Percentiles rank a stretch among this genome's conserved stretches.
These are phyloP conservation scores for Didymella segeticola DNA, from an alignment of 2,329 filamentous ascomycete species.

Conservation along the genomic window DNA sequence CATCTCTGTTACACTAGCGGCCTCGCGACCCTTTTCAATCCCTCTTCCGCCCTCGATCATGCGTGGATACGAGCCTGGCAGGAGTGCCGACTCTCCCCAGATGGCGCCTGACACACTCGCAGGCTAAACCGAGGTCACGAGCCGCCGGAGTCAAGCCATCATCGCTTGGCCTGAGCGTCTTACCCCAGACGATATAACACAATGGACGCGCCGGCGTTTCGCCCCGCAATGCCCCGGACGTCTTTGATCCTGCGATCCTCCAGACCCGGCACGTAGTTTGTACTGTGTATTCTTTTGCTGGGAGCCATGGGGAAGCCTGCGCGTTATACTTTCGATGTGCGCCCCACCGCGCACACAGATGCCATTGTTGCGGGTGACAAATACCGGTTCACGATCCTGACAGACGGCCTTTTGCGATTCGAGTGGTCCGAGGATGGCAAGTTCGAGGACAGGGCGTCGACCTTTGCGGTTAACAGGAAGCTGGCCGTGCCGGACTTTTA, in stretches of 20 bases:
- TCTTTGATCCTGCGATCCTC: conserved; percentile 9
- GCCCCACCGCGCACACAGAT: conserved; percentile 54
- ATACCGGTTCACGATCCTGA: conserved; percentile 67
- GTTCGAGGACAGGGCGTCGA: conserved; percentile 69
- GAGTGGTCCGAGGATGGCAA: conserved; percentile 66
- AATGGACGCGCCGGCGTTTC: conserved; percentile 26
- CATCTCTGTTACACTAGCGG: conserved; percentile 19
- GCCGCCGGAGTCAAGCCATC: conserved; percentile 30
- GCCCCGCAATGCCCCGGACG: conserved; percentile 25
- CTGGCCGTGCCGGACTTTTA: conserved; percentile 58
- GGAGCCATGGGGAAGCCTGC: conserved; percentile 41
- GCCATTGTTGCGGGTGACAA: conserved; percentile 56
- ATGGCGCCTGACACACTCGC: conserved; percentile 30
- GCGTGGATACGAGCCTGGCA: conserved; percentile 16
- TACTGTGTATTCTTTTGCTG: conserved; percentile 6
- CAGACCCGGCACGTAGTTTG: conserved; percentile 20
- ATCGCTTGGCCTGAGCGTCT: conserved; percentile 31
- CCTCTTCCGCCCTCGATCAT: conserved; percentile 17
- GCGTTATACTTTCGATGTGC: conserved; percentile 53
- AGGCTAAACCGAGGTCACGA: conserved; percentile 37
- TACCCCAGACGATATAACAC: conserved; percentile 34
- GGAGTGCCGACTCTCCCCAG: conserved; percentile 18
- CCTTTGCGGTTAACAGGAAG: conserved; percentile 65
- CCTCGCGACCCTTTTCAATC: conserved; percentile 17
- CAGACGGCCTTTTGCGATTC: conserved; percentile 63